Percentiles rank a stretch among this genome's conserved stretches.
phyloP scores from a whole-genome alignment of 2,329 filamentous ascomycete species.

The Sporothrix schenckii region DNA sequence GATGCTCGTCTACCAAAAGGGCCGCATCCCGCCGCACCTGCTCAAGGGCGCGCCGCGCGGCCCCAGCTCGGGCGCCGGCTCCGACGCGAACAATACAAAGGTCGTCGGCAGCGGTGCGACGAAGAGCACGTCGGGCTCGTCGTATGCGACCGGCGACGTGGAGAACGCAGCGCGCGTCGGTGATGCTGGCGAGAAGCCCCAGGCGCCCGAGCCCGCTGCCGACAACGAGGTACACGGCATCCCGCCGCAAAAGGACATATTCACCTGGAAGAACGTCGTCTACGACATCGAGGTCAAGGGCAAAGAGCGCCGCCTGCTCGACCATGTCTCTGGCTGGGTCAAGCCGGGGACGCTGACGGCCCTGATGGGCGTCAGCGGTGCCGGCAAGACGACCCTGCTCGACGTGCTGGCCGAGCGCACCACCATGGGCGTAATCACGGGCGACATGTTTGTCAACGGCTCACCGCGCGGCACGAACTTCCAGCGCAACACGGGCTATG shows the following conservation, averaged over 20 bases:
- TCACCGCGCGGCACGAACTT: conserved; percentile 75
- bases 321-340: conserved; percentile 89
- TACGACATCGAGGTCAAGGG: conserved; percentile 76
- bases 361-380: conserved; percentile 87
- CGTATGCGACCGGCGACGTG: neutral
- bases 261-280: conserved; percentile 84
- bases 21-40: conserved; percentile 63
- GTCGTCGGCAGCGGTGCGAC: neutral
- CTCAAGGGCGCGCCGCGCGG: conserved; percentile 13
- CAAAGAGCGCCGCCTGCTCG: conserved; percentile 73
- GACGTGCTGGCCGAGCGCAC: conserved; percentile 84
- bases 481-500: conserved; percentile 90
- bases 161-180: neutral
- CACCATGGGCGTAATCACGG: conserved; percentile 85
- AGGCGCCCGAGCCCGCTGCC: neutral
- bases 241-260: conserved; percentile 51
- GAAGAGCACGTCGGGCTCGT: conserved; percentile 3
- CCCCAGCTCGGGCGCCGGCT: neutral
- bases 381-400: conserved; percentile 90
- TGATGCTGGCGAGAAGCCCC: conserved; percentile 38
- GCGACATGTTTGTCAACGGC: conserved; percentile 73
- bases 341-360: conserved; percentile 89
- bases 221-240: neutral
- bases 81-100: neutral
- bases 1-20: conserved; percentile 58